These are phyloP conservation scores for Pichia sp. DNA, from an alignment of 1,139 yeast genomes.

Conservation along the genomic window DNA sequence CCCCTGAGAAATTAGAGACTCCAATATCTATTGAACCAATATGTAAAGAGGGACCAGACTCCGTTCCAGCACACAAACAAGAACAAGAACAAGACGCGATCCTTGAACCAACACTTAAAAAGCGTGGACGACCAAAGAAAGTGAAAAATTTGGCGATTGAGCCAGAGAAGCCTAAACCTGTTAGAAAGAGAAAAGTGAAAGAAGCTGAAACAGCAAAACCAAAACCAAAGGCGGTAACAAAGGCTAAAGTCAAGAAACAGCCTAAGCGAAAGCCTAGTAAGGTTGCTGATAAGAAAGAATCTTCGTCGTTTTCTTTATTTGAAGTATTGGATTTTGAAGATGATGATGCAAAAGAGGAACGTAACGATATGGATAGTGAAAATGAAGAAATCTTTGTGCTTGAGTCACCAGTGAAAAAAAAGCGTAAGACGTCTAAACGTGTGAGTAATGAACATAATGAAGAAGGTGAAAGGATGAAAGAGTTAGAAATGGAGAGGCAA, in stretches of 20 bases:
- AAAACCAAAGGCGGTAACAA: neutral
- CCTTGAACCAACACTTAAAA: neutral
- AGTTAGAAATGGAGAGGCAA: no score
- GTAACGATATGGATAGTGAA: neutral
- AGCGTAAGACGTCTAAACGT: neutral
- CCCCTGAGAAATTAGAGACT: neutral
- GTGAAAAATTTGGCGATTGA: no score
- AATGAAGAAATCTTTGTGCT: constrained; percentile 9
- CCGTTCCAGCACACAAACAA: no score
- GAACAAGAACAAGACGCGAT: neutral
- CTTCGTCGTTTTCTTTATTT: constrained; percentile 10
- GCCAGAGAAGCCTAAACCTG: neutral
- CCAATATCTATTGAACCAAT: no score
- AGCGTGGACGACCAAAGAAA: constrained; percentile 6
- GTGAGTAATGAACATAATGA: neutral
- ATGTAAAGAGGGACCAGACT: no score
- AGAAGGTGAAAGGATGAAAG: neutral
- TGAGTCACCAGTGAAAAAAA: constrained; percentile 11
- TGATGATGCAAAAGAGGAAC: neutral
- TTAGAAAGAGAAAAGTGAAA: neutral
- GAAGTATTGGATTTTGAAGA: constrained; percentile 11
- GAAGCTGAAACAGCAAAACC: neutral
- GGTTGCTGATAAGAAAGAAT: neutral
- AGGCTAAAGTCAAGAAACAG: neutral
- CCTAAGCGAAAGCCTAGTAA: neutral